Evolutionary conservation across 208 protist genomes (phyloP).

Genomic region (Plasmodiophora brassicae): DNA sequence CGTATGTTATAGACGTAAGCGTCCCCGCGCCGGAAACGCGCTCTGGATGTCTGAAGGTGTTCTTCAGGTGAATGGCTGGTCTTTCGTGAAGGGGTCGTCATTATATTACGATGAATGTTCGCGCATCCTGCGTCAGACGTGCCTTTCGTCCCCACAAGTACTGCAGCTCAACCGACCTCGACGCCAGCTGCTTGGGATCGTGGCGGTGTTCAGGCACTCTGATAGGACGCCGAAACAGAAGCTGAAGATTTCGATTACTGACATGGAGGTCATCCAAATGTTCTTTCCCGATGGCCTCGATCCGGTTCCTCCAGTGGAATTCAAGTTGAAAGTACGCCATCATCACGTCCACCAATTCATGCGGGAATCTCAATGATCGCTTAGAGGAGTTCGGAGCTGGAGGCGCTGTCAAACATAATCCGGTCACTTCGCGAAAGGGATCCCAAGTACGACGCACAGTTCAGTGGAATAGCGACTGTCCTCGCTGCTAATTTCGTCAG

Average conservation of each 20-base stretch:
- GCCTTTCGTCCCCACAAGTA: not conserved
- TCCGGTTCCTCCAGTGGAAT: not conserved
- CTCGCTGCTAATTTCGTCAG: no score
- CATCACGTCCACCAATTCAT: not conserved
- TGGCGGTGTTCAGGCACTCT: constrained; percentile 63
- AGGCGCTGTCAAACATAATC: no score
- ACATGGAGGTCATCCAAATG: not conserved
- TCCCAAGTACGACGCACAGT: no score
- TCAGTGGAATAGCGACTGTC: no score
- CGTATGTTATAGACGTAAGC: constrained; percentile 24
- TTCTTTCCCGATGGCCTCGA: no score
- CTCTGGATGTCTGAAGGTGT: no score
- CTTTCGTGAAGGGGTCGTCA: constrained; percentile 65
- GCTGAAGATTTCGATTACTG: constrained; percentile 55
- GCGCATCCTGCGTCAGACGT: constrained; percentile 38
- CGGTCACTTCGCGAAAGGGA: no score
- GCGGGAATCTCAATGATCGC: no score
- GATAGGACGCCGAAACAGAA: constrained; percentile 70
- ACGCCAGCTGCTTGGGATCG: constrained; percentile 42
- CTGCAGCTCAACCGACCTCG: not conserved
- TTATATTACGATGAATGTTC: constrained; percentile 59
- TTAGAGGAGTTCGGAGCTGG: no score
- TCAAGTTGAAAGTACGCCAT: constrained; percentile 8
- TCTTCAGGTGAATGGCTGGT: constrained; percentile 80
- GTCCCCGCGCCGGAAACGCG: no score